A percentile compares a stretch with the other conserved stretches of the same genome.
Evolutionary conservation across 2,329 filamentous ascomycete species (phyloP).

Genomic region (Beauveria pseudobassiana): DNA sequence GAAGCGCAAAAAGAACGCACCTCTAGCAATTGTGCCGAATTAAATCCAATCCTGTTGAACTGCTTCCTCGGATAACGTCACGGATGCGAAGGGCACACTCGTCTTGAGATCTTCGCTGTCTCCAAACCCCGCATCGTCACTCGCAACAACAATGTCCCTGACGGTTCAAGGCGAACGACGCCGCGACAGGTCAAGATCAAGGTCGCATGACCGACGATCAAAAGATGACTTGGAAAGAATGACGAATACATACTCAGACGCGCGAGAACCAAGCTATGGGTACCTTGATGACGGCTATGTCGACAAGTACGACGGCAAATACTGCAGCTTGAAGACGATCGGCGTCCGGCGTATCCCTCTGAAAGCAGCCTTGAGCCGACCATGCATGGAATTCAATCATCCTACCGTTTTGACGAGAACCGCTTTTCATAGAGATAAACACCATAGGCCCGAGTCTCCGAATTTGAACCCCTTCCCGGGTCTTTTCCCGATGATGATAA

Average conservation of each 20-base stretch:
- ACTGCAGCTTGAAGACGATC: constrained; percentile 23
- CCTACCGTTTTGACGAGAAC: constrained; percentile 34
- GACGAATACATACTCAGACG: constrained; percentile 28
- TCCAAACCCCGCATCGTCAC: not conserved
- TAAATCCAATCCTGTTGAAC: not conserved
- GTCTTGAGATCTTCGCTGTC: not conserved
- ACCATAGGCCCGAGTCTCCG: constrained; percentile 27
- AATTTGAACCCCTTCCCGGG: constrained; percentile 25
- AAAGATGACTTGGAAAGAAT: constrained; percentile 24
- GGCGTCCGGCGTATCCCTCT: constrained; percentile 31
- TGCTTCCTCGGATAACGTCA: not conserved
- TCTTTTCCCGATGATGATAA: constrained; percentile 26
- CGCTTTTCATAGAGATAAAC: constrained; percentile 27
- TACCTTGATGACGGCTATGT: constrained; percentile 29
- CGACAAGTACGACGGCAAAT: constrained; percentile 28
- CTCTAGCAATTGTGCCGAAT: not conserved
- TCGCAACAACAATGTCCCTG: constrained; percentile 39
- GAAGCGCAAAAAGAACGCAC: not conserved
- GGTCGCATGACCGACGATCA: constrained; percentile 30
- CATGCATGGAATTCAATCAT: constrained; percentile 28
- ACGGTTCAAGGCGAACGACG: constrained; percentile 37
- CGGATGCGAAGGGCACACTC: too few species aligned
- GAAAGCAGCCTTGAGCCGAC: constrained; percentile 30
- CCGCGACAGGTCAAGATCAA: constrained; percentile 41
- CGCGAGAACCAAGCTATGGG: constrained; percentile 34